Conservation (phyloP, 2,329 filamentous ascomycete species). For the Aspergillus sp. region DNA sequence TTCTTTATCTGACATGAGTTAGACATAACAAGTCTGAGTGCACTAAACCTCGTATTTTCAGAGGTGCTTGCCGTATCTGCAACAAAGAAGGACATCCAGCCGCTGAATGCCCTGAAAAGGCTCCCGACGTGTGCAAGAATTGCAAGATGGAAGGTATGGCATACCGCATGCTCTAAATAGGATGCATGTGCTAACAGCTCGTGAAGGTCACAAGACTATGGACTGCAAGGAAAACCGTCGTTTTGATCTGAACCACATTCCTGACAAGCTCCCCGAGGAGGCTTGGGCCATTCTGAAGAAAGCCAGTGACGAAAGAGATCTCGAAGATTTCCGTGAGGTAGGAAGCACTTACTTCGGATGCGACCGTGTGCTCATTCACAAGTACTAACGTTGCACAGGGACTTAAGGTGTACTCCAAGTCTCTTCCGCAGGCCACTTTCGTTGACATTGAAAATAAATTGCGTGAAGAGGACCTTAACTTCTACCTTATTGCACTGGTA, state of each 20-base stretch:
- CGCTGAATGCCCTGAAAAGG: constrained; percentile 47
- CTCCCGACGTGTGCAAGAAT: constrained; percentile 49
- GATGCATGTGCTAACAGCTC: not conserved
- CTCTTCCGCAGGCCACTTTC: constrained; percentile 48
- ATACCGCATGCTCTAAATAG: not conserved
- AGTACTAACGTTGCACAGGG: constrained; percentile 33
- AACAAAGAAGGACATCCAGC: constrained; percentile 50
- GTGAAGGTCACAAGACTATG: constrained; percentile 45
- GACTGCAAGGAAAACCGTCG: constrained; percentile 50
- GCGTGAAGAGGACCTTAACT: constrained; percentile 48
- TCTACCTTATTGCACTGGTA: constrained; percentile 57
- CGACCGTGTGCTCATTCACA: not conserved
- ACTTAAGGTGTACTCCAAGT: constrained; percentile 55
- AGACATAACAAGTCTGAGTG: constrained; percentile 50
- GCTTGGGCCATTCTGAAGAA: constrained; percentile 55
- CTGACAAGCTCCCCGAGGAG: constrained; percentile 51
- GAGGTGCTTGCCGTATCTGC: constrained; percentile 50
- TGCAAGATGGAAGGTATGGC: constrained; percentile 48
- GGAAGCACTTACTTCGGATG: not conserved
- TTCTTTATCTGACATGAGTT: constrained; percentile 2
- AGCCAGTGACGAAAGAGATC: constrained; percentile 52
- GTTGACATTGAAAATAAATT: constrained; percentile 54
- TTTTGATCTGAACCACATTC: constrained; percentile 47
- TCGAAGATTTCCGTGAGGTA: constrained; percentile 55
- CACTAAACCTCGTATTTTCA: constrained; percentile 50